Conservation (phyloP, 306 rosid species). For the Casuarina equisetifolia region DNA sequence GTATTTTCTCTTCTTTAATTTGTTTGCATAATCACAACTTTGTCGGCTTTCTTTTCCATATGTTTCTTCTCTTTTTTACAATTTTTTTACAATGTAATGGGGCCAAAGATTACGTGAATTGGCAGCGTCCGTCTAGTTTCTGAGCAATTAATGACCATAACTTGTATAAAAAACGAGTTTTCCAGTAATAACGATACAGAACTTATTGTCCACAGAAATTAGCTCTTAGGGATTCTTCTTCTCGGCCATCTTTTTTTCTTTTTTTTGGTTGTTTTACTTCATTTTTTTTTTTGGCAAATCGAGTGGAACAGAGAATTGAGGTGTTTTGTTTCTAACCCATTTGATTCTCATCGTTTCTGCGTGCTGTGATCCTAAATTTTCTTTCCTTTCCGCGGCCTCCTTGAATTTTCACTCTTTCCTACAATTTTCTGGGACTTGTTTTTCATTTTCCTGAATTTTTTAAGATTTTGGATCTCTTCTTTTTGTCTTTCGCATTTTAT, state of each 20-base stretch:
- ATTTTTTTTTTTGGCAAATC: neutral
- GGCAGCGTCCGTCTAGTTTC: too few species aligned
- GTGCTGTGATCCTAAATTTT: constrained; percentile 40
- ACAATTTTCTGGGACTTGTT: neutral
- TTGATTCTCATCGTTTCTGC: constrained; percentile 43
- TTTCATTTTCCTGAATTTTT: neutral
- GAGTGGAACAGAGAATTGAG: neutral
- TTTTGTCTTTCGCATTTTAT: neutral
- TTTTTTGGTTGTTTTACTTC: neutral
- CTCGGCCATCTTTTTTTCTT: neutral
- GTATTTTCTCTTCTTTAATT: too few species aligned
- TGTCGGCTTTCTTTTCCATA: too few species aligned
- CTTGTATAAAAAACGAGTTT: too few species aligned
- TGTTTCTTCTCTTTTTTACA: too few species aligned
- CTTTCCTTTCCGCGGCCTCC: neutral
- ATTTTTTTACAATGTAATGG: too few species aligned
- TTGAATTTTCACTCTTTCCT: neutral
- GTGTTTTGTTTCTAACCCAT: neutral
- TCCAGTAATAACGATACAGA: too few species aligned
- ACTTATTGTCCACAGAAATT: too few species aligned
- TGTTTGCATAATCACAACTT: too few species aligned
- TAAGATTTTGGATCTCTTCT: neutral
- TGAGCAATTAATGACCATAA: too few species aligned
- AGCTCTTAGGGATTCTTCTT: neutral
- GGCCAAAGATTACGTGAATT: too few species aligned